Percentiles rank a stretch among this genome's conserved stretches.
These are phyloP conservation scores for Mycena vitilis DNA, from an alignment of 768 basidiomycete species.

Conservation along the genomic window DNA sequence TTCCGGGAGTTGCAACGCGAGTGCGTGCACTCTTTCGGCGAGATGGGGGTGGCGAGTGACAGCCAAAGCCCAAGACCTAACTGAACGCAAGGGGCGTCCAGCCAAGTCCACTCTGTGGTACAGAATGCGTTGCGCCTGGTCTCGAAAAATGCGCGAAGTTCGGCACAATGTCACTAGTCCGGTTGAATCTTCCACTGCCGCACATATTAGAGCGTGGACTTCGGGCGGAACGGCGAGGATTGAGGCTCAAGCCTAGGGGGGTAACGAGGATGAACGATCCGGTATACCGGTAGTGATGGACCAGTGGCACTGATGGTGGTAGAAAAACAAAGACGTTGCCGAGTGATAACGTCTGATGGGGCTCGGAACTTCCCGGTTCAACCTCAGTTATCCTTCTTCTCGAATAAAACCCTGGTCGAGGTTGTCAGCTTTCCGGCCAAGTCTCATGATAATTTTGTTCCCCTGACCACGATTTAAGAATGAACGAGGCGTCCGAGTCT, in stretches of 20 bases:
- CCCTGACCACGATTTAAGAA: too few species aligned
- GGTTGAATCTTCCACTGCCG: background rate
- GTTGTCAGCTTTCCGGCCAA: too few species aligned
- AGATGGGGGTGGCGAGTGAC: constrained; percentile 15
- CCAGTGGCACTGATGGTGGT: too few species aligned
- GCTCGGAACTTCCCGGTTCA: too few species aligned
- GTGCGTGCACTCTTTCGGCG: constrained; percentile 17
- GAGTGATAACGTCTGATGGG: too few species aligned
- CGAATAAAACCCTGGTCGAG: too few species aligned
- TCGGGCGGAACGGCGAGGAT: constrained; percentile 15
- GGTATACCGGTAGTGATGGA: too few species aligned
- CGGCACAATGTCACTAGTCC: background rate
- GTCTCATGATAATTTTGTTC: too few species aligned
- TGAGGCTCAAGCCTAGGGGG: background rate
- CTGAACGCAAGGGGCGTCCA: background rate
- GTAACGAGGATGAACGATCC: too few species aligned
- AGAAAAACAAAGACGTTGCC: too few species aligned
- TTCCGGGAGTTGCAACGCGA: constrained; percentile 1
- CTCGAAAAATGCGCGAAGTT: constrained; percentile 7
- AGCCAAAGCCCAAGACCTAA: constrained; percentile 16
- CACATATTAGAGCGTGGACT: constrained; percentile 14
- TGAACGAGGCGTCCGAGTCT: too few species aligned
- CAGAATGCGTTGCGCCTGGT: constrained; percentile 13
- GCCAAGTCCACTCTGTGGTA: constrained; percentile 3
- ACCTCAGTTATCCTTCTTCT: too few species aligned